phyloP scores from a whole-genome alignment of 2,329 filamentous ascomycete species.

The Salinomyces thailandicus region DNA sequence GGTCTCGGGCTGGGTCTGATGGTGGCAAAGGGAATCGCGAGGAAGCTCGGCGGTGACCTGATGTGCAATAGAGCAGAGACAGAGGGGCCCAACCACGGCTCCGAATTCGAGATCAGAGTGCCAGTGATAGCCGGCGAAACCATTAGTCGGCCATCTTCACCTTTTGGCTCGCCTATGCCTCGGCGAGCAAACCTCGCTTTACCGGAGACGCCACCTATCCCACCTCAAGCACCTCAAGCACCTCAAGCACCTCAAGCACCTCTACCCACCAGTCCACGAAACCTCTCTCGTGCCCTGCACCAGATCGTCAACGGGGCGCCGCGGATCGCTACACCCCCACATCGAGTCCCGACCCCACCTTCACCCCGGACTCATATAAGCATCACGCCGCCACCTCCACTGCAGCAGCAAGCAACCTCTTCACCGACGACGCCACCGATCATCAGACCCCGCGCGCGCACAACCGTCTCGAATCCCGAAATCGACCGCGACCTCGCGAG shows the following conservation, averaged over 20 bases:
- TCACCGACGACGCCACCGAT: conserved; percentile 8
- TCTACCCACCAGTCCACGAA: conserved; percentile 15
- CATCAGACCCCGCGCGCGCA: conserved; percentile 10
- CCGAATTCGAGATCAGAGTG: conserved; percentile 58
- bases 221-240: neutral
- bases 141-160: conserved; percentile 41
- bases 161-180: conserved; percentile 37
- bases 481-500: conserved; percentile 48
- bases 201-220: neutral
- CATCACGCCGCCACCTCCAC: neutral
- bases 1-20: conserved; percentile 58
- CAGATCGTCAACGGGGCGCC: conserved; percentile 10
- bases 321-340: neutral
- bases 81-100: conserved; percentile 49
- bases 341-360: conserved; percentile 7
- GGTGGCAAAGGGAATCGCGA: conserved; percentile 60
- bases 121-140: conserved; percentile 46
- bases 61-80: conserved; percentile 54
- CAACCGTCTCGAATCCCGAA: conserved; percentile 19
- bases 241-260: conserved; percentile 3
- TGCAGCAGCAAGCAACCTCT: conserved; percentile 1
- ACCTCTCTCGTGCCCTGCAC: conserved; percentile 16
- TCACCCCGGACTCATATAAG: conserved; percentile 9
- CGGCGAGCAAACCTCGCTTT: conserved; percentile 11
- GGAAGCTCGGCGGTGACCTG: conserved; percentile 59